Percentiles rank a stretch among this genome's conserved stretches.
phyloP scores from a whole-genome alignment of 805 yeast genomes.

The Grigorovia jiainica region DNA sequence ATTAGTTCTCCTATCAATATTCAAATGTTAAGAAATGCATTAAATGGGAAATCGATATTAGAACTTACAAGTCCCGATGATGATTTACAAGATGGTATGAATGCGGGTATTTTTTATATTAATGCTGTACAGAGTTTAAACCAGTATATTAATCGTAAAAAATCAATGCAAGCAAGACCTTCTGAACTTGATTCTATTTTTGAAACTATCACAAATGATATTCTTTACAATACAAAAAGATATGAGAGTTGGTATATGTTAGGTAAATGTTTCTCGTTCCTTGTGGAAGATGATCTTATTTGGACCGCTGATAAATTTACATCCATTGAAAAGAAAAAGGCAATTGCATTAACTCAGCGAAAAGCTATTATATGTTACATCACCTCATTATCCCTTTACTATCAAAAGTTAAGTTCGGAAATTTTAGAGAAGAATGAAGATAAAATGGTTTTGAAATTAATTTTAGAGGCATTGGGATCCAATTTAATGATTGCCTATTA shows the following conservation, averaged over 20 bases:
- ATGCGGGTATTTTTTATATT: constrained; percentile 48
- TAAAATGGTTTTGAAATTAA: constrained; percentile 9
- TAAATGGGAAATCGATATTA: constrained; percentile 39
- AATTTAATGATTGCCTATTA: constrained; percentile 42
- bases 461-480: constrained; percentile 16
- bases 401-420: not conserved
- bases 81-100: constrained; percentile 43
- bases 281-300: constrained; percentile 83
- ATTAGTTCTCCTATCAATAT: constrained; percentile 39
- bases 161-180: constrained; percentile 69
- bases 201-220: constrained; percentile 53
- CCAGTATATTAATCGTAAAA: constrained; percentile 47
- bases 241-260: constrained; percentile 81
- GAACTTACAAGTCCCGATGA: constrained; percentile 25
- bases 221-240: constrained; percentile 55
- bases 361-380: constrained; percentile 63
- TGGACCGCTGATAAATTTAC: constrained; percentile 85
- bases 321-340: constrained; percentile 46
- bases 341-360: constrained; percentile 57
- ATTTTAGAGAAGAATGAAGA: constrained; percentile 9
- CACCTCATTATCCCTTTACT: constrained; percentile 40
- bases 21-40: constrained; percentile 38
- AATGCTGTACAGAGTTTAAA: constrained; percentile 26
- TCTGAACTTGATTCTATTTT: constrained; percentile 75
- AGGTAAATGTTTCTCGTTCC: constrained; percentile 66